Evolutionary conservation across 148 eudicot genomes (phyloP).

Genomic region (Hydrangea macrophylla): DNA sequence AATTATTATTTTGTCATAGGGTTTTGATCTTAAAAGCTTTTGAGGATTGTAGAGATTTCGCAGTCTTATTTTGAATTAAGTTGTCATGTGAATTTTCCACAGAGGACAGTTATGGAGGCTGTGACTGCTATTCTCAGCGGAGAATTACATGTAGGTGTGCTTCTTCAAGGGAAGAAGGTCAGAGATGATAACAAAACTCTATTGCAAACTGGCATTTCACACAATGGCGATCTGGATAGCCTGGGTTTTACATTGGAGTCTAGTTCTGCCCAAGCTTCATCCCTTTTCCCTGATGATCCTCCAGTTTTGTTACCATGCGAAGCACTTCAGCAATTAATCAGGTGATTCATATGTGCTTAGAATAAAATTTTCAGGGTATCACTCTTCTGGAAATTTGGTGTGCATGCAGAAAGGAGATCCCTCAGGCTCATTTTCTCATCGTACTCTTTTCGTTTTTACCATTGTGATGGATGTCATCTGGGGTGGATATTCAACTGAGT

Average conservation of each 20-base stretch:
- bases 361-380: neutral
- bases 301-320: conserved; percentile 37
- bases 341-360: conserved; percentile 35
- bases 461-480: no score
- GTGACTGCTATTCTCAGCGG: conserved; percentile 67
- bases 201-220: conserved; percentile 75
- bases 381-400: neutral
- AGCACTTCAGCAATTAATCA: conserved; percentile 38
- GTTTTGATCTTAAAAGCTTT: neutral
- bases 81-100: conserved; percentile 14
- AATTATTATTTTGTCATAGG: neutral
- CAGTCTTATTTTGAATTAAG: neutral
- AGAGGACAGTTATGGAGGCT: conserved; percentile 89
- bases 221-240: conserved; percentile 50
- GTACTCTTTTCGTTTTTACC: no score
- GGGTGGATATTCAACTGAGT: no score
- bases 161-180: conserved; percentile 83
- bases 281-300: conserved; percentile 33
- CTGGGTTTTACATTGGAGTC: conserved; percentile 83
- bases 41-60: neutral
- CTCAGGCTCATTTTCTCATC: no score
- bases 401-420: no score
- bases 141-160: conserved; percentile 83
- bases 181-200: conserved; percentile 85
- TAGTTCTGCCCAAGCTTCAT: conserved; percentile 41